phyloP scores from a whole-genome alignment of 148 eudicot genomes.

The Vaccinium darrowii region DNA sequence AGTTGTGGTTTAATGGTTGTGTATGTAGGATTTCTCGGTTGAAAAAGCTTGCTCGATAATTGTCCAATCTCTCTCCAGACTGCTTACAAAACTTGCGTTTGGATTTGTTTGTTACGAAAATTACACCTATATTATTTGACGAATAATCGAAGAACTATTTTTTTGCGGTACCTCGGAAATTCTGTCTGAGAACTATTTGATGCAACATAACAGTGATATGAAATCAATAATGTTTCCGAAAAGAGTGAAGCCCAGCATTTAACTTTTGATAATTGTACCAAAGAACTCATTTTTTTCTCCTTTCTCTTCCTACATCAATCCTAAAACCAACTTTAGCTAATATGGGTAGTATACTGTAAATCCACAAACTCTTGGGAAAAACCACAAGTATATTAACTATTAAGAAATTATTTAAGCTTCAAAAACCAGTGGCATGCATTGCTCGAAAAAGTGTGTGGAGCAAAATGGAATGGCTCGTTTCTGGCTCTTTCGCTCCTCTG shows the following conservation, averaged over 20 bases:
- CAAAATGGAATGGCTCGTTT: conserved; percentile 20
- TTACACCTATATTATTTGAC: no score
- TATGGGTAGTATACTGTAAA: background rate
- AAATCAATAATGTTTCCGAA: conserved; percentile 34
- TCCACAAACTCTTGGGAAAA: background rate
- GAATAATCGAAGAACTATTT: background rate
- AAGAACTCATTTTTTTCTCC: no score
- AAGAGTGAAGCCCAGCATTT: conserved; percentile 12
- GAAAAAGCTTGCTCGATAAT: no score
- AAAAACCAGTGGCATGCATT: conserved; percentile 31
- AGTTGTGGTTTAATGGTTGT: no score
- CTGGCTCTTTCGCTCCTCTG: conserved; percentile 14
- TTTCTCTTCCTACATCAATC: no score
- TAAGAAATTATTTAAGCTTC: background rate
- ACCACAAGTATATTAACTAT: background rate
- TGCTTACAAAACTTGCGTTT: background rate
- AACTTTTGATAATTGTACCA: no score
- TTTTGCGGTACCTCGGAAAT: no score
- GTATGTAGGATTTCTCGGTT: no score
- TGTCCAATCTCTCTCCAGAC: no score
- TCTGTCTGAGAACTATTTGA: background rate
- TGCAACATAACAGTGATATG: background rate
- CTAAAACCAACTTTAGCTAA: background rate
- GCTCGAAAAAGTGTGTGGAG: conserved; percentile 28
- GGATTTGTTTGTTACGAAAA: background rate